Evolutionary conservation across 192 early-diverging fungal species (phyloP), one percentile per base, ranked within the genome.

Genomic region (Backusella mclennaniae): DNA sequence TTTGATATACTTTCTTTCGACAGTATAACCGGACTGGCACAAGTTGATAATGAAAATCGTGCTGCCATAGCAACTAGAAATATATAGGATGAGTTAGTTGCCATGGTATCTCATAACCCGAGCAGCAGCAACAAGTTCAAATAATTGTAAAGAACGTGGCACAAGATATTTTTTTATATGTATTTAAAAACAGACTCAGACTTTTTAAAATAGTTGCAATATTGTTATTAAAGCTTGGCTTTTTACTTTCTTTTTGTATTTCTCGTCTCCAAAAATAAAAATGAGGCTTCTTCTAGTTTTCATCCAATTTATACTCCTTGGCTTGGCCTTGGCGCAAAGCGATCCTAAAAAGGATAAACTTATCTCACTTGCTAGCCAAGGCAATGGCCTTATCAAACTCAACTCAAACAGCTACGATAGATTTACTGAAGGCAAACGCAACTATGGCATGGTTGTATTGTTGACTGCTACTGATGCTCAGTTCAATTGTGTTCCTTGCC

Each of bases 401-500:
- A 86, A 90, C 80, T 84, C 88, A 21, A 69, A 79, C 23, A 79
- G 83, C 33, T 95, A 90, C 75, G 82, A 85, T 5, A 77, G 90
- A 19, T 80, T 85, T 23, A 86, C 89, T 8, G 84, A 89, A 39
- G 83, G 76, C 66, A 93, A 92, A 14, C 74, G 94, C 11, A 90
- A 93, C 82, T 95, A 91, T 77, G 89, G 90, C 23, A 56, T 93
- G 35, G 84, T 90, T 63, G 82, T 92, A 17, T 75, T 92, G 26
- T 80, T 95, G 35, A 94, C 94, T 33, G 91, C 94, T 7, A 71
- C 90, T 15, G 84, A 84, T 11, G 75, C 84, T 3, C 85, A 89
- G 70, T 88, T 91, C 78, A 79, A 89, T 26, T 95, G 94, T 76
- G 73, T 70, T n/a, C 92, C 92, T 23, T 95, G 94, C 88, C 87